A percentile compares a stretch with the other conserved stretches of the same genome.
Conservation (phyloP, 2,329 filamentous ascomycete genomes). For the Colletotrichum orchidophilum region DNA sequence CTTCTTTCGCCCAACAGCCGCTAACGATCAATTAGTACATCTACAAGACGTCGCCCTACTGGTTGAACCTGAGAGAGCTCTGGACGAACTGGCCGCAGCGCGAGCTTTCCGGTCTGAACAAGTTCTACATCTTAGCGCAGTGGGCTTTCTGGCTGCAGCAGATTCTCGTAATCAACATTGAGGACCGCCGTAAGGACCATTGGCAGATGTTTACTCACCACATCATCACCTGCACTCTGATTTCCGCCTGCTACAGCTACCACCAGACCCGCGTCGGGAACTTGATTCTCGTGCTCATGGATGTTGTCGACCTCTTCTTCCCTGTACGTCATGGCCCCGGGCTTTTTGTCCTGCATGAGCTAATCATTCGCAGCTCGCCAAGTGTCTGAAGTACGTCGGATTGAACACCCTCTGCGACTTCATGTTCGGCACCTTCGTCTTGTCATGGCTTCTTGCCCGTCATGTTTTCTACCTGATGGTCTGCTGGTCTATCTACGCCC, state of each 20-base stretch:
- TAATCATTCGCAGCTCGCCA: slow-evolving; percentile 72
- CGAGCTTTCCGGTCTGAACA: slow-evolving; percentile 77
- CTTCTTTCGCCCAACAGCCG: neutral
- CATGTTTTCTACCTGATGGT: slow-evolving; percentile 83
- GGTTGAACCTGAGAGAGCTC: slow-evolving; percentile 77
- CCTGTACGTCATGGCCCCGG: slow-evolving; percentile 67
- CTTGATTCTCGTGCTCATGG: slow-evolving; percentile 91
- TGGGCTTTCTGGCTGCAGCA: slow-evolving; percentile 95
- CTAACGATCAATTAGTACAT: slow-evolving; percentile 69
- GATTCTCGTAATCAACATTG: slow-evolving; percentile 92
- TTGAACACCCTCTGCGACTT: slow-evolving; percentile 81
- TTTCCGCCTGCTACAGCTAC: slow-evolving; percentile 86
- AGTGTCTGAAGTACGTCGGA: slow-evolving; percentile 91
- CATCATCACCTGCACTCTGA: slow-evolving; percentile 84
- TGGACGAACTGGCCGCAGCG: slow-evolving; percentile 89
- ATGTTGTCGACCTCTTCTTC: slow-evolving; percentile 88
- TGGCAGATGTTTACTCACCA: slow-evolving; percentile 97
- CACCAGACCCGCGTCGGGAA: slow-evolving; percentile 89
- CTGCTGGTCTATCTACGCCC: slow-evolving; percentile 82
- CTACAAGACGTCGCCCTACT: slow-evolving; percentile 81
- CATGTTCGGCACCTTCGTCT: slow-evolving; percentile 85
- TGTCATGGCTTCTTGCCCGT: slow-evolving; percentile 84
- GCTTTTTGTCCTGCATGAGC: neutral
- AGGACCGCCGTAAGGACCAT: slow-evolving; percentile 93
- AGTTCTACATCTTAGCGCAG: slow-evolving; percentile 90